A percentile compares a stretch with the other conserved stretches of the same genome.
Conservation (phyloP, 1,139 yeast species). For the Saccharomyces hybrid region DNA sequence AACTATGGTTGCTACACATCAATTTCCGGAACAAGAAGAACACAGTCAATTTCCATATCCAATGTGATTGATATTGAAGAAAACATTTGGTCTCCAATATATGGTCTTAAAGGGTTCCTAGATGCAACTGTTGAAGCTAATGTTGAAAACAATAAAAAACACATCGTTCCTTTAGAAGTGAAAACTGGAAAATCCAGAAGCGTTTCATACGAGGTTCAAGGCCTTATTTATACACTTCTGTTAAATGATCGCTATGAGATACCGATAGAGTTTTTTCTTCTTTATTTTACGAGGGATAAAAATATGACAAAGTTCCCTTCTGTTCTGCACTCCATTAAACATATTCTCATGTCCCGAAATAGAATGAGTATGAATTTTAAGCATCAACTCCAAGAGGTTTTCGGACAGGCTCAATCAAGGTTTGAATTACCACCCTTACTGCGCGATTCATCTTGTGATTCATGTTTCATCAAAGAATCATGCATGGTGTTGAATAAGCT, state of each 20-base stretch:
- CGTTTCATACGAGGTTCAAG: slow-evolving; percentile 77
- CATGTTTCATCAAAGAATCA: slow-evolving; percentile 51
- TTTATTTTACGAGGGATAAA: slow-evolving; percentile 66
- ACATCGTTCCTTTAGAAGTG: slow-evolving; percentile 74
- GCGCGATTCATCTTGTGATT: slow-evolving; percentile 53
- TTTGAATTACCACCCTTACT: slow-evolving; percentile 52
- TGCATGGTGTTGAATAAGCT: slow-evolving; percentile 68
- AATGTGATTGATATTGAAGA: slow-evolving; percentile 82
- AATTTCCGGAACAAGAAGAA: slow-evolving; percentile 38
- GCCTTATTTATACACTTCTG: slow-evolving; percentile 73
- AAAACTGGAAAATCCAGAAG: slow-evolving; percentile 69
- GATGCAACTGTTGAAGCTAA: slow-evolving; percentile 78
- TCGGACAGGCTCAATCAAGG: slow-evolving; percentile 3
- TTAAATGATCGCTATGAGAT: slow-evolving; percentile 72
- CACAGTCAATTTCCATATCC: slow-evolving; percentile 45
- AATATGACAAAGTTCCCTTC: slow-evolving; percentile 53
- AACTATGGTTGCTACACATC: slow-evolving; percentile 26
- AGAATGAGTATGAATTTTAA: slow-evolving; percentile 53
- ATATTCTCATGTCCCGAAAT: slow-evolving; percentile 63
- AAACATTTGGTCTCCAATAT: slow-evolving; percentile 83
- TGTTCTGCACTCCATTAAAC: slow-evolving; percentile 48
- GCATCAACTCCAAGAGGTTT: slow-evolving; percentile 38
- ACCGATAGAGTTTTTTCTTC: slow-evolving; percentile 55
- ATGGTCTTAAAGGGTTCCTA: slow-evolving; percentile 84
- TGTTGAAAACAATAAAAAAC: slow-evolving; percentile 30